A percentile compares a stretch with the other conserved stretches of the same genome.
Conservation (phyloP, 2,329 filamentous ascomycete species). For the Malbranchea cinnamomea region DNA sequence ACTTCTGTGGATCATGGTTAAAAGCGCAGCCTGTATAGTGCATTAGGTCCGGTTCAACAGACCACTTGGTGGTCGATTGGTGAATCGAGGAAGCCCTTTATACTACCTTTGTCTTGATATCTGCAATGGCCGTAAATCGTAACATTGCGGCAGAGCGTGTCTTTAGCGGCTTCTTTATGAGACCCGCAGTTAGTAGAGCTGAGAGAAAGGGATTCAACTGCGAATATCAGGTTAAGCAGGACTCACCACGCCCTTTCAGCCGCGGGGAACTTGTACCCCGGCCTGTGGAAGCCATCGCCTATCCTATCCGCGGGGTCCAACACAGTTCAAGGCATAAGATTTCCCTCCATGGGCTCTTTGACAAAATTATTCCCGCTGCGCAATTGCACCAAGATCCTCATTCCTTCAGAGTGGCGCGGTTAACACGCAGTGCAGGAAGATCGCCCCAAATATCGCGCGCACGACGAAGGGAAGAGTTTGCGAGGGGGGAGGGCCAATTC, state of each 20-base stretch:
- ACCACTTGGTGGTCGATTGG: slow-evolving; percentile 1
- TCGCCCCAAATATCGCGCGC: too few species aligned
- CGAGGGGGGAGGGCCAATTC: too few species aligned
- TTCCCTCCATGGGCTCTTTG: slow-evolving; percentile 26
- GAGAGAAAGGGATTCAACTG: slow-evolving; percentile 3
- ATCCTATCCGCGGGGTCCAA: slow-evolving; percentile 15
- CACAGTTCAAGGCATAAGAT: slow-evolving; percentile 22
- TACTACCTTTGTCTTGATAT: slow-evolving; percentile 65
- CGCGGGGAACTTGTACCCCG: slow-evolving; percentile 32
- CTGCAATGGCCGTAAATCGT: slow-evolving; percentile 87
- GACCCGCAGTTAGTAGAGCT: slow-evolving; percentile 1
- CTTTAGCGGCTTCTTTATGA: slow-evolving; percentile 56
- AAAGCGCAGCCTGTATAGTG: slow-evolving; percentile 54
- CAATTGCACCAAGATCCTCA: slow-evolving; percentile 33
- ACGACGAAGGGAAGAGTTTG: too few species aligned
- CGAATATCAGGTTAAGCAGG: slow-evolving; percentile 4
- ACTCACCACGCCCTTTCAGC: slow-evolving; percentile 34
- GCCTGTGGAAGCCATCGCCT: slow-evolving; percentile 30
- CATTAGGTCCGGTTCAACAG: slow-evolving; percentile 2
- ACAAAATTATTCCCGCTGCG: slow-evolving; percentile 27
- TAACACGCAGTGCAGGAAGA: too few species aligned
- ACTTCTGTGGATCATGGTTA: slow-evolving; percentile 67
- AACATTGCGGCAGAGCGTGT: slow-evolving; percentile 83
- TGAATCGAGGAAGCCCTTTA: slow-evolving; percentile 5
- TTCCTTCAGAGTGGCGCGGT: too few species aligned